phyloP scores from a whole-genome alignment of 371 early-diverging fungal genomes.

The Apophysomyces sp. region DNA sequence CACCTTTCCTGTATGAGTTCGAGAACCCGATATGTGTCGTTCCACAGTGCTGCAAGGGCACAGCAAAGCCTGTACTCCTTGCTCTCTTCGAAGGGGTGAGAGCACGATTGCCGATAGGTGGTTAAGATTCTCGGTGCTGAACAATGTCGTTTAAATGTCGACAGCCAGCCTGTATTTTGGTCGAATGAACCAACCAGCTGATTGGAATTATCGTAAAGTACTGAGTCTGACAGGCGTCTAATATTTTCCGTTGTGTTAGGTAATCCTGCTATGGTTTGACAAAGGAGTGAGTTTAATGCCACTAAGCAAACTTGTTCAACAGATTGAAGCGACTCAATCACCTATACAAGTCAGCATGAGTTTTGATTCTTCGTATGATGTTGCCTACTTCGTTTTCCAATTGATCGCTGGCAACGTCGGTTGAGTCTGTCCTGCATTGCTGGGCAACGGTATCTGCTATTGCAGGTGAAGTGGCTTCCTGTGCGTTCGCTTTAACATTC shows the following conservation, averaged over 20 bases:
- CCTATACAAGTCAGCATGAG: no score
- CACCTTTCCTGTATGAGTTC: not conserved
- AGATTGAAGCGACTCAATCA: not conserved
- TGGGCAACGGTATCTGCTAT: no score
- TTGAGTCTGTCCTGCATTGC: no score
- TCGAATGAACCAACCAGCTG: not conserved
- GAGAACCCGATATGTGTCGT: not conserved
- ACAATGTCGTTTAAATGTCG: not conserved
- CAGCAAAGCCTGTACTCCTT: not conserved
- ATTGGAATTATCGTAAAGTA: not conserved
- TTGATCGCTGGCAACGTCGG: no score
- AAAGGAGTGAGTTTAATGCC: not conserved
- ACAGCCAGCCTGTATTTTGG: not conserved
- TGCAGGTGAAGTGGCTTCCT: no score
- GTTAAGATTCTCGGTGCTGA: not conserved
- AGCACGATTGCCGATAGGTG: not conserved
- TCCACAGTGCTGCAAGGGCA: conserved; percentile 1
- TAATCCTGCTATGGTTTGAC: not conserved
- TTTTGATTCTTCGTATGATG: no score
- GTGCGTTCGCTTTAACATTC: no score
- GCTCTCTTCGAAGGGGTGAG: not conserved
- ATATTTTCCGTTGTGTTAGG: not conserved
- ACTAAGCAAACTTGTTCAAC: not conserved
- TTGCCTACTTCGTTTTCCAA: no score
- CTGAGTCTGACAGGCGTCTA: not conserved